Percentiles rank a stretch among this genome's conserved stretches.
These are phyloP conservation scores for Terana coerulea DNA, from an alignment of 768 basidiomycete genomes.

Conservation along the genomic window DNA sequence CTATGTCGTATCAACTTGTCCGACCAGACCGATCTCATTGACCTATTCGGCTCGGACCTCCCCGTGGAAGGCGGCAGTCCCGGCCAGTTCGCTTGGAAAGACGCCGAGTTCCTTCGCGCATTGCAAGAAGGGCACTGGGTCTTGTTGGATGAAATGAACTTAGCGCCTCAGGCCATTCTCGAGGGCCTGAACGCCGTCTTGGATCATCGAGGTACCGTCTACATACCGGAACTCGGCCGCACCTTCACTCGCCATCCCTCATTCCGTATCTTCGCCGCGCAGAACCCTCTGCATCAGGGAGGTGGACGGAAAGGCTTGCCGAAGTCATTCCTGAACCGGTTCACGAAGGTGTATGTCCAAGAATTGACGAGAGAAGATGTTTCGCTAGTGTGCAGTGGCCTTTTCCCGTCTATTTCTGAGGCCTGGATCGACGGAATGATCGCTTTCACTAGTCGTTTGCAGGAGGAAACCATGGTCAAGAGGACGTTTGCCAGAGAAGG, in stretches of 20 bases:
- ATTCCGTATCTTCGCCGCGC: conserved; percentile 98
- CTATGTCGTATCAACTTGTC: conserved; percentile 95
- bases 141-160: conserved; percentile 97
- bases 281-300: conserved; percentile 94
- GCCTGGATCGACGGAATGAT: conserved; percentile 72
- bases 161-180: conserved; percentile 93
- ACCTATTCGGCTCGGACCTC: conserved; percentile 94
- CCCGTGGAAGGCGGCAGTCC: conserved; percentile 89
- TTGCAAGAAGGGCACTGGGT: conserved; percentile 98
- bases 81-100: conserved; percentile 96
- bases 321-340: conserved; percentile 95
- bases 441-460: conserved; percentile 68
- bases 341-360: conserved; percentile 95
- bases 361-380: conserved; percentile 79
- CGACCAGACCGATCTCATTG: conserved; percentile 95
- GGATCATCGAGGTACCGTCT: conserved; percentile 93
- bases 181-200: conserved; percentile 96
- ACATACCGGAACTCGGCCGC: conserved; percentile 90
- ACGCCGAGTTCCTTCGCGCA: conserved; percentile 92
- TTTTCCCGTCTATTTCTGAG: conserved; percentile 60
- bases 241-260: conserved; percentile 84
- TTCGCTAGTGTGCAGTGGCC: conserved; percentile 67
- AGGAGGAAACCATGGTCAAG: conserved; percentile 59
- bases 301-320: conserved; percentile 97
- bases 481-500: conserved; percentile 75